phyloP scores from a whole-genome alignment of 331 rosid genomes.

The Acacia pycnantha region DNA sequence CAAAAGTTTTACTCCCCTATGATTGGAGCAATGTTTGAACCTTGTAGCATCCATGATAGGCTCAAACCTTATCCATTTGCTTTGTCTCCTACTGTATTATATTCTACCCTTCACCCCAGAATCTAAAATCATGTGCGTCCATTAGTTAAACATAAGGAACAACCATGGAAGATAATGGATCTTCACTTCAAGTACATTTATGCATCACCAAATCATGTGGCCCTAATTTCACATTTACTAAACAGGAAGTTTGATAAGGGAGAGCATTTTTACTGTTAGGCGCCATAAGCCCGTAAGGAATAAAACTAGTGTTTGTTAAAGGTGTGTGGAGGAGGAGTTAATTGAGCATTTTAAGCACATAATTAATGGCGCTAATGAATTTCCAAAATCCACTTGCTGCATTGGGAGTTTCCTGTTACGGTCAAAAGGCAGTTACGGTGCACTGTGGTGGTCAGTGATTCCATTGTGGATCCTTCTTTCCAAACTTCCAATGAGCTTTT shows the following conservation, averaged over 20 bases:
- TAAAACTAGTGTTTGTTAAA: not conserved
- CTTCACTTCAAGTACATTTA: not conserved
- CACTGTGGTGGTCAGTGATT: conserved; percentile 34
- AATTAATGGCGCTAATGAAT: conserved; percentile 27
- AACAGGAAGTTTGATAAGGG: not conserved
- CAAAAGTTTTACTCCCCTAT: conserved; percentile 25
- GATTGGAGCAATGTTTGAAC: not conserved
- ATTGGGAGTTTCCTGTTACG: conserved; percentile 8
- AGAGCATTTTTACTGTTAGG: not conserved
- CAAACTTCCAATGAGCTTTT: conserved; percentile 26
- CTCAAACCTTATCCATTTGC: not conserved
- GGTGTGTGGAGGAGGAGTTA: not conserved
- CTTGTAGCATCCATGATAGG: not conserved
- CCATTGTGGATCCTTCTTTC: conserved; percentile 21
- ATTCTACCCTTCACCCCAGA: conserved; percentile 7
- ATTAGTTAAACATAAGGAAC: not conserved
- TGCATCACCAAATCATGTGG: not conserved
- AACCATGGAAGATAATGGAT: not conserved
- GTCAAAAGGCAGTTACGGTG: conserved; percentile 44
- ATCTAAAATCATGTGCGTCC: conserved; percentile 20
- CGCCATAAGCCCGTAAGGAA: not conserved
- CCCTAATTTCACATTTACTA: not conserved
- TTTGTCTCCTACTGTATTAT: not conserved
- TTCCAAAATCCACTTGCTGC: conserved; percentile 22
- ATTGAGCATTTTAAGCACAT: not conserved